Conservation (phyloP, 2,329 filamentous ascomycete genomes). For the Exophiala lecanii-corni region DNA sequence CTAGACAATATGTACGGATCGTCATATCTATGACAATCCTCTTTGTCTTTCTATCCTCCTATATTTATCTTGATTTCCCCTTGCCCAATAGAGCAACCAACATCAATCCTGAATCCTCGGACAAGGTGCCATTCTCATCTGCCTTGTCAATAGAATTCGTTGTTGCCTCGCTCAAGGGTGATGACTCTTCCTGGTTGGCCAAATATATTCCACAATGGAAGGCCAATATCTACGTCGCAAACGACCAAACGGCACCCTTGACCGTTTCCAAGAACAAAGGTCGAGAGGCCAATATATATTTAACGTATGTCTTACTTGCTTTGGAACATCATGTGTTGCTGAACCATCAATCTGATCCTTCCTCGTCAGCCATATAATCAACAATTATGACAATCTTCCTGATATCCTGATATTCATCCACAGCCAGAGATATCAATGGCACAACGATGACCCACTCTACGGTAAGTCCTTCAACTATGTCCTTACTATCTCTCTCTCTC, state of each 20-base stretch:
- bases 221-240: conserved; percentile 47
- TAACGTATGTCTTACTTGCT: conserved; percentile 47
- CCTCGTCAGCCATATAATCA: conserved; percentile 47
- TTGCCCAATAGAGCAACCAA: neutral
- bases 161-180: conserved; percentile 30
- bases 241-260: conserved; percentile 45
- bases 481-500: neutral
- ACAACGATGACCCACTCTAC: conserved; percentile 52
- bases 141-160: conserved; percentile 42
- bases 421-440: conserved; percentile 52
- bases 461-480: conserved; percentile 11
- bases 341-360: conserved; percentile 8
- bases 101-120: neutral
- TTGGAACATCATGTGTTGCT: conserved; percentile 23
- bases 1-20: neutral
- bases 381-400: conserved; percentile 48
- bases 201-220: conserved; percentile 40
- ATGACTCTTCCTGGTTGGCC: conserved; percentile 46
- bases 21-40: neutral
- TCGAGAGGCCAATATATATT: conserved; percentile 57
- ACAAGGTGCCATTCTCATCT: conserved; percentile 31
- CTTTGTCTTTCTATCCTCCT: neutral
- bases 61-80: neutral
- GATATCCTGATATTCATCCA: conserved; percentile 60
- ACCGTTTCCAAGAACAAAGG: conserved; percentile 56